Evolutionary conservation across 106 monocot genomes (phyloP), one percentile per base, ranked within the genome.

Genomic region (Vanilla planifolia): DNA sequence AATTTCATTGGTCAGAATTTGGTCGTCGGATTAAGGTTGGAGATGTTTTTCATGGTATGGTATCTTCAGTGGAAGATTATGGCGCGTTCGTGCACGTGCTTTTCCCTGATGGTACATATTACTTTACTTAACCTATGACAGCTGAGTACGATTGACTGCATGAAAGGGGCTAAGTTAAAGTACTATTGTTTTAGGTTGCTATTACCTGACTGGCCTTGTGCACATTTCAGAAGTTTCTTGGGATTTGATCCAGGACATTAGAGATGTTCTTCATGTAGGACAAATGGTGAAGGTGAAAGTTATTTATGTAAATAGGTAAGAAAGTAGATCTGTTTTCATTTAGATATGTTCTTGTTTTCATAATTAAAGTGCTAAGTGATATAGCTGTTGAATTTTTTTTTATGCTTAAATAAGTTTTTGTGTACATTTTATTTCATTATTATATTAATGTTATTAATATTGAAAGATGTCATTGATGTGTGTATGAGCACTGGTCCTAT

Each of bases 151-250:
- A 4, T 21, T 24, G 6, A 40, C 39, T 40, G 20, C 50, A 25
- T 24, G 24, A 8, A 50, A n/a, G n/a, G n/a, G n/a, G n/a, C n/a
- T 50, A 11, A 25, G 50, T 25, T 50, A 26, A 50, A 10, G 11
- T 9, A 50, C 25, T 50, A 40, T 45, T 68, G 15, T 44, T 51
- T 68, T 59, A 90, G 95, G 94, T 32, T 30, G 6, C 39, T 96
- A 96, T 67, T 61, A 79, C 75, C 73, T 96, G 8, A 96, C 86
- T 44, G 95, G 95, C 16, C 78, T 96, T 56, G 86, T 90, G 32
- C 95, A 96, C 73, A 71, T 96, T 52, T 90, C 90, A 28, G 95
- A 96, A 69, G 84, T 84, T 63, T 95, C 95, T 11, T 96, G 95
- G 95, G 95, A 96, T 74, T 61, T 96, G 51, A 80, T 96, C 36